phyloP scores from a whole-genome alignment of 2,329 filamentous ascomycete species.

The Sporothrix sp. region DNA sequence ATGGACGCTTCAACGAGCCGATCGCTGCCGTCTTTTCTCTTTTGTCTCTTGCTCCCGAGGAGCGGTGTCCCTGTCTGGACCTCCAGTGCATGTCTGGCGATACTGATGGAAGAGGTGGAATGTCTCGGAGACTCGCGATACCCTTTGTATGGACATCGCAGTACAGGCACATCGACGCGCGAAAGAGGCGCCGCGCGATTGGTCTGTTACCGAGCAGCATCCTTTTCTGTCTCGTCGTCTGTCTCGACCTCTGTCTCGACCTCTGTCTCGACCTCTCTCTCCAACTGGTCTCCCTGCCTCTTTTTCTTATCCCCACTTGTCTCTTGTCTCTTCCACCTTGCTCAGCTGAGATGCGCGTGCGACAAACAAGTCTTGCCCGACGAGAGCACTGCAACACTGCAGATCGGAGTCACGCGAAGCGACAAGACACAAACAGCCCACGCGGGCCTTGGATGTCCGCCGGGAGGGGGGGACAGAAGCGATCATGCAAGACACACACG shows the following conservation, averaged over 20 bases:
- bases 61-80: no score
- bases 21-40: no score
- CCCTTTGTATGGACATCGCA: no score
- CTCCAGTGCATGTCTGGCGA: no score
- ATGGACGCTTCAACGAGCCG: no score
- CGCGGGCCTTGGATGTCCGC: not conserved
- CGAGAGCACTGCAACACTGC: constrained; percentile 1
- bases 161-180: no score
- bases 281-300: no score
- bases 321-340: not conserved
- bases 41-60: no score
- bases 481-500: constrained; percentile 4
- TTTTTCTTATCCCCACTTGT: no score
- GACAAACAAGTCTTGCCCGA: not conserved
- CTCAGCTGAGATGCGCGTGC: not conserved
- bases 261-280: no score
- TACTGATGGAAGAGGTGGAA: no score
- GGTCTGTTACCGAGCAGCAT: not conserved
- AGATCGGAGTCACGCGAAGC: constrained; percentile 1
- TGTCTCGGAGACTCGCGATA: not conserved
- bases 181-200: not conserved
- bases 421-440: not conserved
- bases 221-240: not conserved
- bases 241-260: no score
- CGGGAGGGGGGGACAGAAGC: not conserved